Evolutionary conservation across 2,329 filamentous ascomycete genomes (phyloP).

Genomic region (Clarireedia homoeocarpa): DNA sequence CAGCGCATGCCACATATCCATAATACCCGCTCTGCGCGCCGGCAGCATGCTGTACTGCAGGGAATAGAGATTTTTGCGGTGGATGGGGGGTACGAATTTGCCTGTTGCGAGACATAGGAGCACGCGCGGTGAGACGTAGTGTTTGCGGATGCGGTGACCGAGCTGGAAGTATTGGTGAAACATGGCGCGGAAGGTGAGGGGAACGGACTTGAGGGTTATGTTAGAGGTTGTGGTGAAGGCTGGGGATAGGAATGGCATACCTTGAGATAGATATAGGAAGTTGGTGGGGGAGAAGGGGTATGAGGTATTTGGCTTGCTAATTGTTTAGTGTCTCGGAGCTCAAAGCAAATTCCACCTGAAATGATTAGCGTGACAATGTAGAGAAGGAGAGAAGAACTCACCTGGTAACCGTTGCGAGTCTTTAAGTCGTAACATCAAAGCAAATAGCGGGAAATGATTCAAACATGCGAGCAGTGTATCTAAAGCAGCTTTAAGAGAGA

Average conservation of each 20-base stretch:
- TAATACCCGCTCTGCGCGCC: constrained; percentile 66
- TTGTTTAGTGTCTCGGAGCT: constrained; percentile 67
- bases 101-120: constrained; percentile 83
- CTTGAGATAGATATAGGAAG: constrained; percentile 81
- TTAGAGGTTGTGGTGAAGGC: constrained; percentile 12
- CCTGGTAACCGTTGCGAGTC: constrained; percentile 85
- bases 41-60: constrained; percentile 98
- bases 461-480: constrained; percentile 89
- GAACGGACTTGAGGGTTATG: constrained; percentile 62
- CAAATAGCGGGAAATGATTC: constrained; percentile 97
- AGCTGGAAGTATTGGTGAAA: constrained; percentile 98
- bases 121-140: constrained; percentile 86
- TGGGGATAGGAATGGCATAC: constrained; percentile 36
- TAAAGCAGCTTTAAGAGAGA: constrained; percentile 80
- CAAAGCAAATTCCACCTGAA: constrained; percentile 76
- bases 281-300: constrained; percentile 36
- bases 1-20: constrained; percentile 66
- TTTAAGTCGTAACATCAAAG: constrained; percentile 90
- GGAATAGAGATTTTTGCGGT: constrained; percentile 89
- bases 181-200: constrained; percentile 84
- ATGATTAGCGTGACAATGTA: constrained; percentile 13
- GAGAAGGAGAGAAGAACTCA: constrained; percentile 29
- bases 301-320: constrained; percentile 33
- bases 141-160: constrained; percentile 82
- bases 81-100: constrained; percentile 89